Evolutionary conservation across 495 filamentous ascomycete species (phyloP), one percentile per base, ranked within the genome.

Genomic region (Poronia punctata): DNA sequence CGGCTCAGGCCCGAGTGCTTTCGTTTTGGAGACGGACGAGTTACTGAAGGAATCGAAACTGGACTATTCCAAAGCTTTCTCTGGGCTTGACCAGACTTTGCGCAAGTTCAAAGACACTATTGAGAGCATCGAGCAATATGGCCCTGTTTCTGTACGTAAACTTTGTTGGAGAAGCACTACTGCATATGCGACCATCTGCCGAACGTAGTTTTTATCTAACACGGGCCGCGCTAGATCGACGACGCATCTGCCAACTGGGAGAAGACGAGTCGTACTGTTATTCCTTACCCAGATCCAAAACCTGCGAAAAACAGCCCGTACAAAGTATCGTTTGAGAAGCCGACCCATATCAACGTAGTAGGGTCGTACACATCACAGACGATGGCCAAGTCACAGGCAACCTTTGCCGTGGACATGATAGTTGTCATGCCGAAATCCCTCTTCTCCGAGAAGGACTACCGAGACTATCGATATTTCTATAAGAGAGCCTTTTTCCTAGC

Each of bases 401-500:
- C 58, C 14, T 62, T 81, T 23, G 66, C 68, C 1, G 71, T 95
- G 34, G 92, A 98, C 65, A 65, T 98, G 69, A 79, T 86, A 12
- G 76, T 95, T 5, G 81, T 78, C 8, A 92, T 98, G 78, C 89
- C 93, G 11, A 57, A 59, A 30, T 64, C 74, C 3, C 66, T 95
- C 2, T 86, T 97, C 46, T 86, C 95, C 54, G 84, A 89, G 36
- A 97, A 98, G 59, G 92, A 98, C 62, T 96, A 88, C 58, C 70
- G 89, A 31, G 87, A 97, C 53, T 75, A 89, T 63, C 75, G 92
- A 45, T 98, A 90, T 60, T 96, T 97, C 53, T 82, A 96, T 62
- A 95, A 96, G 58, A 67, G 90, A 40, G 86, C 92, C 4, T 97
- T 88, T 53, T 97, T 94, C 48, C 62, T 98, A 19, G 85, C 89